Conservation (phyloP, 805 yeast species). For the Candida parachauliodes region DNA sequence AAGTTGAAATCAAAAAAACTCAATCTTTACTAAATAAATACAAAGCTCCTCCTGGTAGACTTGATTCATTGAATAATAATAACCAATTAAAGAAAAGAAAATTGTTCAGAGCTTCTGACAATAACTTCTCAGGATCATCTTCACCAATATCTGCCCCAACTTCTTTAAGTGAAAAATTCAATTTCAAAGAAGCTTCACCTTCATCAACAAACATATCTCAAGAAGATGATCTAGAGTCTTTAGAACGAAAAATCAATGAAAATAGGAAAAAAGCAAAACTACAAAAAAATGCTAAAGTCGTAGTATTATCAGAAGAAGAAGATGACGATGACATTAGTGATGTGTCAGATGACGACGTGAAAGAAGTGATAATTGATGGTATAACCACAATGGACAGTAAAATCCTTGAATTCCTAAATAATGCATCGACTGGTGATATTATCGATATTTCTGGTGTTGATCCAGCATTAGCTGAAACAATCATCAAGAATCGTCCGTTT, state of each 20-base stretch:
- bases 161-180: constrained; percentile 9
- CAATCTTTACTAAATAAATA: constrained; percentile 43
- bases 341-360: constrained; percentile 47
- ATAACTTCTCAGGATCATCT: constrained; percentile 6
- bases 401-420: constrained; percentile 73
- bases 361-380: constrained; percentile 31
- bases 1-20: constrained; percentile 40
- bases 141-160: constrained; percentile 12
- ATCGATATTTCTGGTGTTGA: constrained; percentile 75
- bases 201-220: constrained; percentile 3
- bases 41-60: constrained; percentile 21
- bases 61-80: constrained; percentile 12
- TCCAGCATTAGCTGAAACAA: constrained; percentile 58
- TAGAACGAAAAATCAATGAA: constrained; percentile 37
- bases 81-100: constrained; percentile 24
- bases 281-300: constrained; percentile 7
- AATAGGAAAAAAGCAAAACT: constrained; percentile 23
- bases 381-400: constrained; percentile 56
- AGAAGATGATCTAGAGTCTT: constrained; percentile 32
- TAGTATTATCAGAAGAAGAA: constrained; percentile 27
- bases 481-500: constrained; percentile 73
- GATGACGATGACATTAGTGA: constrained; percentile 48
- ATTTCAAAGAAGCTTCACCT: constrained; percentile 6
- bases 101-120: constrained; percentile 24
- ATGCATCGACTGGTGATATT: constrained; percentile 69